Evolutionary conservation across 2,329 filamentous ascomycete species (phyloP), one percentile per base, ranked within the genome.

Genomic region (Talaromyces atroroseus): DNA sequence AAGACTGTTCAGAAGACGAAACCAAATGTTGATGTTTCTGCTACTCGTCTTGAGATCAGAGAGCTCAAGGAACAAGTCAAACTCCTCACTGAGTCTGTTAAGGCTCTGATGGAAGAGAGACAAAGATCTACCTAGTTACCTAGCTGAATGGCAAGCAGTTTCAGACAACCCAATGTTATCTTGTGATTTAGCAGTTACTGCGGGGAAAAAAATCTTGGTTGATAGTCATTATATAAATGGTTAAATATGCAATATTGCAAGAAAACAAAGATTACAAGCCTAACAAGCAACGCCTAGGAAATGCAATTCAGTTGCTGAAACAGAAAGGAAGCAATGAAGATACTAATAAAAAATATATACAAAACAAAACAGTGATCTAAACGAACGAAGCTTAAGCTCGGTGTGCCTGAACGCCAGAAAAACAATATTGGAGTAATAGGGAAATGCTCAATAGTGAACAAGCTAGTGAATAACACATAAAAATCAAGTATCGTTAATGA

Each of bases 11-110:
- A 84, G 51, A 75, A 78, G n/a, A 87, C 83, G 21, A 89, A 85
- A 69, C 88, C 91, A 0, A 90, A 97, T 69, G 82, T 97, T 4
- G 87, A 90, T 64, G 82, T 87, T 32, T 90, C 96, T 60, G 82
- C 81, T 11, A 85, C 87, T 1, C 84, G 90, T n/a, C 60, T 87
- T 23, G 90, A 95, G 61, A 64, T 78, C 18, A 66, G 68, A 26
- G 66, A 75, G 58, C 61, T 78, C 57, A 74, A 68, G 61, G 65
- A 71, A 48, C 70, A 78, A 60, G 78, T 94, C 26, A 78, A 85
- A 29, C 82, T 81, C 66, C 78, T 87, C 49, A 83, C 88, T 68
- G 67, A 69, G 54, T 78, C 90, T 52, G 79, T 91, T 24, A 83
- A 81, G 68, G 78, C 79, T 7, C 80, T 91, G 74, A 61, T 54